These are phyloP conservation scores for Cenchrus fungigraminus DNA, from an alignment of 176 grass and related monocot species.

Conservation along the genomic window DNA sequence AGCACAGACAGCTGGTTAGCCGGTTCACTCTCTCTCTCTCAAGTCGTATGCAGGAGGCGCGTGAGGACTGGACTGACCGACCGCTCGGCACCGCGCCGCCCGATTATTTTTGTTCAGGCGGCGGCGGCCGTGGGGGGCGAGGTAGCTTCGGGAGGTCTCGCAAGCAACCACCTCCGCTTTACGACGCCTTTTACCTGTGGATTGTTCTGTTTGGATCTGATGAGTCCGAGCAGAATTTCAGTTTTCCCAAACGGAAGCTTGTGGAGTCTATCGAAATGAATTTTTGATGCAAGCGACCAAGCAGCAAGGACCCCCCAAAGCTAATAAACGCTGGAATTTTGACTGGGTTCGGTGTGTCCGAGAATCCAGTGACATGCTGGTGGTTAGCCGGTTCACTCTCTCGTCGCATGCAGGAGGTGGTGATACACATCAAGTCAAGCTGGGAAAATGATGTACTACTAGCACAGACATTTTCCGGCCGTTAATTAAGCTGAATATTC, in stretches of 20 bases:
- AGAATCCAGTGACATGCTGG: slow-evolving; percentile 31
- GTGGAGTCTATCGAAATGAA: too few species aligned
- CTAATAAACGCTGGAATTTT: neutral
- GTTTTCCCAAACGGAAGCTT: neutral
- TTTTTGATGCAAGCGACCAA: too few species aligned
- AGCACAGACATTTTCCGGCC: too few species aligned
- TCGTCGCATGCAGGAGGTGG: too few species aligned
- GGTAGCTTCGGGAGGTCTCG: neutral
- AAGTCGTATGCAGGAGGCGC: too few species aligned
- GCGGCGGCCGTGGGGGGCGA: neutral
- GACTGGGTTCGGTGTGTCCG: neutral
- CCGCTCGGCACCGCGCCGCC: neutral
- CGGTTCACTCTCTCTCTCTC: too few species aligned
- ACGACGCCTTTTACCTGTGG: neutral
- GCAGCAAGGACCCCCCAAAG: too few species aligned
- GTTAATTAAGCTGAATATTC: neutral
- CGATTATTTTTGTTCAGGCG: neutral
- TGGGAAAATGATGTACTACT: too few species aligned
- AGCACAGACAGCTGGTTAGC: too few species aligned
- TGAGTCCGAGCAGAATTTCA: neutral
- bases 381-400: neutral
- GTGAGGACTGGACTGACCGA: neutral
- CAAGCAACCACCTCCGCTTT: slow-evolving; percentile 3
- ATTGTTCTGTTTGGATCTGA: neutral
- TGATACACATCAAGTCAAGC: neutral